Evolutionary conservation across 306 rosid species (phyloP).

Genomic region (Myrica gale): DNA sequence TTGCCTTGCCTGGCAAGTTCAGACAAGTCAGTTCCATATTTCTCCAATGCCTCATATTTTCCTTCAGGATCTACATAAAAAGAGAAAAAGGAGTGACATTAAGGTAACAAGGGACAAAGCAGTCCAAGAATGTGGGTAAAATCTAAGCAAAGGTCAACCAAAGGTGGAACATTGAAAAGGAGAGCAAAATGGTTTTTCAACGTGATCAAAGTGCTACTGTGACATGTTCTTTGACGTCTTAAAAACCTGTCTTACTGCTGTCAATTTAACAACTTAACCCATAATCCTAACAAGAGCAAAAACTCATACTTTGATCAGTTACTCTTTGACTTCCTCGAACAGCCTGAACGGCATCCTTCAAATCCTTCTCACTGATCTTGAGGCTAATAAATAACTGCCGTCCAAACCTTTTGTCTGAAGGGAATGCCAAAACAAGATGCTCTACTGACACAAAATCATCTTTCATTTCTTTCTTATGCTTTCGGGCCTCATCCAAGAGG

Average conservation of each 20-base stretch:
- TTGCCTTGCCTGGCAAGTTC: constrained; percentile 96
- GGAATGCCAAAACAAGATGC: constrained; percentile 76
- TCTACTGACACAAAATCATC: constrained; percentile 90
- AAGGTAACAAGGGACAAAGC: constrained; percentile 11
- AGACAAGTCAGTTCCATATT: constrained; percentile 86
- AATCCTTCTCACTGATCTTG: constrained; percentile 60
- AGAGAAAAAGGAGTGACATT: not conserved
- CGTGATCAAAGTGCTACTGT: not conserved
- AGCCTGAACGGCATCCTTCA: constrained; percentile 80
- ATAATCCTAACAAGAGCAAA: not conserved
- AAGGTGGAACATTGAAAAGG: not conserved
- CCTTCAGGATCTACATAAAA: constrained; percentile 80
- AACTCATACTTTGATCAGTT: constrained; percentile 77
- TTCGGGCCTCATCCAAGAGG: constrained; percentile 59
- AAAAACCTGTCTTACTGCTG: not conserved
- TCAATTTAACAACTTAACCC: too few species aligned
- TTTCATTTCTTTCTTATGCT: constrained; percentile 71
- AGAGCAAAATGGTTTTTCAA: not conserved
- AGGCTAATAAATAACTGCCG: constrained; percentile 75
- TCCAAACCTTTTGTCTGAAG: constrained; percentile 72
- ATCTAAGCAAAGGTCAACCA: not conserved
- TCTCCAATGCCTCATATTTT: constrained; percentile 81
- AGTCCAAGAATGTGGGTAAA: constrained; percentile 7
- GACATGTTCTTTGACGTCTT: not conserved
- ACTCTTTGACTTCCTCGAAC: constrained; percentile 93